Percentiles rank a stretch among this genome's conserved stretches.
Conservation (phyloP, 768 basidiomycete genomes). For the Xanthoconium purpureum region DNA sequence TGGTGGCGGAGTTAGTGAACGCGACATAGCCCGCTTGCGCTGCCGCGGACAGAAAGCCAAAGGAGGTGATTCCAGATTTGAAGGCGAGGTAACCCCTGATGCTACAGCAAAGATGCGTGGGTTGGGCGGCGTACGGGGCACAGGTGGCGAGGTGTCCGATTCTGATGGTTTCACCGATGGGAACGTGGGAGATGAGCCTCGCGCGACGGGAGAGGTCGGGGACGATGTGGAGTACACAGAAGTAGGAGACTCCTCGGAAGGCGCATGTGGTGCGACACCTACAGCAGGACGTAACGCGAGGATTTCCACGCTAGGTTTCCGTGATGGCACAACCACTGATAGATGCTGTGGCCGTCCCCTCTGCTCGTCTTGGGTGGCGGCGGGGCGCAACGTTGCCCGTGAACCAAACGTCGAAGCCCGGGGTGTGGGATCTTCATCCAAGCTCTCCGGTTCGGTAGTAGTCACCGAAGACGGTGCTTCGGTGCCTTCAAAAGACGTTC, state of each 20-base stretch:
- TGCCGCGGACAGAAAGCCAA: constrained; percentile 15
- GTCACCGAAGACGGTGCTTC: constrained; percentile 7
- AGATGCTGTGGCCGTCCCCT: constrained; percentile 13
- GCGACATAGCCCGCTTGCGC: constrained; percentile 24
- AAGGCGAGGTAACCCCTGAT: constrained; percentile 1
- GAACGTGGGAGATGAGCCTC: constrained; percentile 1
- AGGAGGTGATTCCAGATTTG: constrained; percentile 21
- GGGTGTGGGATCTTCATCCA: constrained; percentile 28
- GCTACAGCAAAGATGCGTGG: background rate
- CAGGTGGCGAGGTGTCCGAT: background rate
- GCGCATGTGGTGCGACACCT: constrained; percentile 18
- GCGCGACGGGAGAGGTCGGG: constrained; percentile 9
- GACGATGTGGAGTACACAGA: constrained; percentile 12
- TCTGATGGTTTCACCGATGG: background rate
- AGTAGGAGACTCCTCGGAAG: constrained; percentile 18
- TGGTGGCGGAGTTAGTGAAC: constrained; percentile 26
- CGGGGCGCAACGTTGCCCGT: background rate
- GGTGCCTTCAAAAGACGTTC: constrained; percentile 1
- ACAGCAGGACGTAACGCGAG: constrained; percentile 19
- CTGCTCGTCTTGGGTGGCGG: background rate
- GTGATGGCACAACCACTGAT: constrained; percentile 16
- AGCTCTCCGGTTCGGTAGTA: background rate
- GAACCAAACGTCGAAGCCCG: constrained; percentile 18
- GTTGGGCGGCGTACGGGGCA: constrained; percentile 4
- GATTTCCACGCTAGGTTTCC: background rate